Base-by-base conservation (phyloP, 2,329 filamentous ascomycete species). In the Knoxdaviesia proteae region DNA sequence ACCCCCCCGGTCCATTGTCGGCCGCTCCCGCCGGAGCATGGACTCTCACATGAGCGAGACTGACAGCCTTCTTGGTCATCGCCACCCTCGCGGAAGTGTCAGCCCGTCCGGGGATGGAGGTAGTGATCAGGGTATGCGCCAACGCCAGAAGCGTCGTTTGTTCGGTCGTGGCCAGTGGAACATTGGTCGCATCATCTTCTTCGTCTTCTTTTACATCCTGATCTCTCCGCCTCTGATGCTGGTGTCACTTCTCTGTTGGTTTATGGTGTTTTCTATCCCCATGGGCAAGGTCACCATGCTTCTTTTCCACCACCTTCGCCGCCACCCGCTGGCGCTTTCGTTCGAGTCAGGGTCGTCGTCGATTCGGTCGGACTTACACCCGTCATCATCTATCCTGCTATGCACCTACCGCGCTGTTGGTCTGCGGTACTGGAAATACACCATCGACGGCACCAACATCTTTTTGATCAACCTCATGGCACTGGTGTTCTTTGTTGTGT, bases 351-450 rank as follows among this genome's bases (percentile, higher is more conserved):
- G 94, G 55, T 76, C 74, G 44, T 70, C 76, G 45, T 81, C 80
- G 53, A 76, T 81, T 31, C 79, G 87, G 44, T 67, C 69, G 8
- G 71, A 74, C 6, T 77, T 79, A 39, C 75, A 76, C 10, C 76
- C 80, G 20, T 80, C 84, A 39, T 80, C 81, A 10, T 88, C 87
- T 7, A 88, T 98, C 47, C 67, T 98, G 11, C 69, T 98, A 34
- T 98, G 90, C 68, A 98, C 90, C 5, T 98, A 98, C 61, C 81
- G 92, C 45, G 90, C 90, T 38, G 88, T 92, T 8, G 90, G 90
- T 8, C 68, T 77, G 50, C 88, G 88, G 58, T 98, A 98, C 65
- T 98, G 92, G 88, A 98, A 98, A 62, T 98, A 98, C 61, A 98
- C 90, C 4, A 69, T 98, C 45, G 90, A 98, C 55, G 92, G 90